A percentile compares a stretch with the other conserved stretches of the same genome.
Evolutionary conservation across 768 basidiomycete species (phyloP).

Genomic region (Tylopilus vinaceipallidus): DNA sequence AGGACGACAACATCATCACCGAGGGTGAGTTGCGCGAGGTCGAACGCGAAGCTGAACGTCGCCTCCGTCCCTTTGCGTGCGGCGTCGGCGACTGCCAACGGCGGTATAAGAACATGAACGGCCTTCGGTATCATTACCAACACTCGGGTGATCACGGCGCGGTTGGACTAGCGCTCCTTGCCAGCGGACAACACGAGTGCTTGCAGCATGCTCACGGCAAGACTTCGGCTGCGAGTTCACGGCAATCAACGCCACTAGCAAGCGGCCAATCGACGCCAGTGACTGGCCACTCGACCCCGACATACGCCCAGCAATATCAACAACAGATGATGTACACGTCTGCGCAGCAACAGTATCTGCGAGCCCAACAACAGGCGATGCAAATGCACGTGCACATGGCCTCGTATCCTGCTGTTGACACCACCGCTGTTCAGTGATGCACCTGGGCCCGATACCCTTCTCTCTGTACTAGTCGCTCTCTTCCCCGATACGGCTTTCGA

Average conservation of each 20-base stretch:
- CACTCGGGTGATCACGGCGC: slow-evolving; percentile 96
- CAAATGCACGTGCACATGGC: slow-evolving; percentile 29
- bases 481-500: slow-evolving; percentile 3
- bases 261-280: slow-evolving; percentile 35
- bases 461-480: not conserved
- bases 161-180: slow-evolving; percentile 80
- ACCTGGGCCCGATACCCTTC: slow-evolving; percentile 17
- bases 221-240: slow-evolving; percentile 30
- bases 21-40: slow-evolving; percentile 69
- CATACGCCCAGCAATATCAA: slow-evolving; percentile 34
- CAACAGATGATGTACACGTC: slow-evolving; percentile 38
- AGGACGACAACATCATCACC: slow-evolving; percentile 43
- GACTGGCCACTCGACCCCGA: slow-evolving; percentile 28
- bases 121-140: slow-evolving; percentile 92
- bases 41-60: slow-evolving; percentile 80
- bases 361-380: slow-evolving; percentile 33
- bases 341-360: slow-evolving; percentile 37
- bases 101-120: slow-evolving; percentile 99
- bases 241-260: slow-evolving; percentile 31
- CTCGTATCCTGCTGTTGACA: slow-evolving; percentile 20
- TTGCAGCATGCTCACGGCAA: slow-evolving; percentile 36
- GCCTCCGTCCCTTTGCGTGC: slow-evolving; percentile 84
- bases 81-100: slow-evolving; percentile 83
- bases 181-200: slow-evolving; percentile 67
- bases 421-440: slow-evolving; percentile 16